Evolutionary conservation across 768 basidiomycete species (phyloP), one percentile per base, ranked within the genome.

Genomic region (Filobasidium floriforme): DNA sequence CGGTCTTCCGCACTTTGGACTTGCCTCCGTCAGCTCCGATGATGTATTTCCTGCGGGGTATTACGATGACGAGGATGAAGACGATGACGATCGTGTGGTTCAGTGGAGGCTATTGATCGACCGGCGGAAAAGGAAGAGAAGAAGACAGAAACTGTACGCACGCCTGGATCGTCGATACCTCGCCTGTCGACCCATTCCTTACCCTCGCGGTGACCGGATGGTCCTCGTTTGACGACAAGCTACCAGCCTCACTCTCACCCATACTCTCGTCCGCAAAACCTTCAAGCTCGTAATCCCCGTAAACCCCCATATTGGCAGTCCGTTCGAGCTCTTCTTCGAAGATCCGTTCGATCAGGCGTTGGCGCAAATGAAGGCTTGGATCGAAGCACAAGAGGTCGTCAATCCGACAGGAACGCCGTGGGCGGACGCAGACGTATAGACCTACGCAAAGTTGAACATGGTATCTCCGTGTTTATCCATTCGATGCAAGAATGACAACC

Each of bases 401-500:
- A 41, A 41, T 28, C 28, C 26, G 15, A 18, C 26, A 11, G 32
- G 24, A 10, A 28, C 26, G 37, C 11, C 11, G 37, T 44, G 43
- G 19, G 19, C 10, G 43, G 10, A 19, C 43, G 19, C 43, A 19
- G 19, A 44, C 10, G 43, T 44, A 19, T 10, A 44, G 19, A 44
- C 59, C 32, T 28, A 60, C 60, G 59, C 59, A 55, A 70, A 63
- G 7, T 62, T 59, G 65, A 69, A 69, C 44, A 41, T 43, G 19
- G 68, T 69, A 51, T 69, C 68, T 40, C 66, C 68, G 46, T 69
- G 68, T 60, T 62, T 61, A 64, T 69, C 59, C 60, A 69, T 66
- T n/a, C 65, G 61, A 26, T 66, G 61, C 19, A 26, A 43, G 40
- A 52, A 51, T 7, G 40, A 41, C 19, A 55, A 40, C 9, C 62